Evolutionary conservation across 805 yeast genomes (phyloP), one percentile per base, ranked within the genome.

Genomic region (Saccharomyces jurei): DNA sequence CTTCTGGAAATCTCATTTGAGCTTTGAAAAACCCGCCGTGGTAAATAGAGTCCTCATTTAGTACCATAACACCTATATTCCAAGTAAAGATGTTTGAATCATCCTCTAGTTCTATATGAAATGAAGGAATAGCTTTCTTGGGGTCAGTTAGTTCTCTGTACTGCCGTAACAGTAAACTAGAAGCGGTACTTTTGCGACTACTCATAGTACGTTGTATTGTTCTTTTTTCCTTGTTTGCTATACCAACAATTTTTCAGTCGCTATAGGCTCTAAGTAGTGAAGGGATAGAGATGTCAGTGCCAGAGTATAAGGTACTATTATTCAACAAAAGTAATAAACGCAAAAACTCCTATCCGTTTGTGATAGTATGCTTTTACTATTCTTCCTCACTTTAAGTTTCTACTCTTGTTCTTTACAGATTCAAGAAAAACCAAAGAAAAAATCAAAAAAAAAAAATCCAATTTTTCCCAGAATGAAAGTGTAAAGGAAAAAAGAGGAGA

Each of bases 11-110:
- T 62, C 85, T 80, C 96, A 92, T 89, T 68, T 89, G 95, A 25
- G 96, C 96, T 67, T 83, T 88, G 74, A 92, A 87, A 71, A 87
- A 92, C 13, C 97, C 97, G 48, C 97, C 97, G 66, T 91, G 89
- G 72, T 89, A 92, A 59, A 86, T 84, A 14, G 96, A 89, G 58
- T 89, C 97, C 63, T 86, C 84, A 71, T 87, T 87, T 52, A 89
- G 79, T 11, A 92, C 95, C 89, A 91, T 89, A 56, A 92, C 87
- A 25, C 96, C 97, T 54, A 92, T 80, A 69, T 87, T 87, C 97
- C 86, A 82, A 52, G 76, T 74, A 60, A 80, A 82, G 51, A 82
- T 78, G 64, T 82, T 81, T 1, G 72, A 67, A 59, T 81, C 84
- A 58, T 82, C 84, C 52, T 81, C 82, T 36, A 82, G 73, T 64